Base-by-base conservation (phyloP, 805 yeast species). In the Wickerhamomyces ciferrii region DNA sequence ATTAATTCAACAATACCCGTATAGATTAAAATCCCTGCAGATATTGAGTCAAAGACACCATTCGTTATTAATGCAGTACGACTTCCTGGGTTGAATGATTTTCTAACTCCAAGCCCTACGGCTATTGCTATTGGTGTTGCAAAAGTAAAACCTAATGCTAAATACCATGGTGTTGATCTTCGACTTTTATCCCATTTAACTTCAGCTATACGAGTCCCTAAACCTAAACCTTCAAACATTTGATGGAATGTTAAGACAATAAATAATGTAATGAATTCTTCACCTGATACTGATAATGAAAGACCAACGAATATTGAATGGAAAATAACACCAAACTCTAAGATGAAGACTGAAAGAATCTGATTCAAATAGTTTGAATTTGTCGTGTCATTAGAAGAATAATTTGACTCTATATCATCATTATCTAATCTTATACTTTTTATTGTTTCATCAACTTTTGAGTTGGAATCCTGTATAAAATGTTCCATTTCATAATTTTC, bases 281-380 rank as follows among this genome's bases (percentile, higher is more conserved):
- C 84, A 42, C 91, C 94, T 5, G 92, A 71, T n/a, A 85, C 85
- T 2, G 94, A 86, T 41, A 87, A 70, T 0, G 94, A 75, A 43
- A 88, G 70, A 21, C 96, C 96, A 46, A 88, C 76, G 58, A 88
- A 86, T 2, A 88, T 78, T 3, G 96, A 88, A 65, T 88, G 96
- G 71, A 87, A 85, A 23, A 88, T 65, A 39, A 88, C 75, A 58
- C 96, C 96, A 53, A 84, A 84, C 62, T 87, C 96, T 49, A 86
- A 66, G 31, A 83, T 76, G 43, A 80, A 74, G 0, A 79, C 74
- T 14, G 76, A 66, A 11, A 82, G 58, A 15, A 84, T 56, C 60
- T 83, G 84, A 31, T 79, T 81, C 34, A 75, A 68, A 58, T 79
- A 81, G 11, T 27, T 38, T 66, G 63, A 58, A 78, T 83, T 48